Conservation (phyloP, 495 filamentous ascomycete species). For the Patellaria atrata region DNA sequence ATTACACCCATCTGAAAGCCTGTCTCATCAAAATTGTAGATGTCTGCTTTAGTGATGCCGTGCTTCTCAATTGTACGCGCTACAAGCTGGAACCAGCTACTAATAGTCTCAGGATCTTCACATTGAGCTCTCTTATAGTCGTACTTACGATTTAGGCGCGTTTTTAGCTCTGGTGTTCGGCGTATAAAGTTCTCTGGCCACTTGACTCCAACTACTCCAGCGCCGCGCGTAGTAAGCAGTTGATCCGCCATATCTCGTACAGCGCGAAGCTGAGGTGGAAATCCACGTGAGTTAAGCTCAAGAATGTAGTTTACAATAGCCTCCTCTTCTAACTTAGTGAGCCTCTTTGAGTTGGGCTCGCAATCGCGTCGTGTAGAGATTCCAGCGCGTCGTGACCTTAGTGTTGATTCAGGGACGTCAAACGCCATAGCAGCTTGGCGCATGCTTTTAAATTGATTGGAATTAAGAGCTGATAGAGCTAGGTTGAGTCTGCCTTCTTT, state of each 20-base stretch:
- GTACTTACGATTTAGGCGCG: slow-evolving; percentile 19
- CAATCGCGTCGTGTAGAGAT: slow-evolving; percentile 7
- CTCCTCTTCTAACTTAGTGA: slow-evolving; percentile 14
- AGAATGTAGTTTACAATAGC: slow-evolving; percentile 12
- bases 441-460: slow-evolving; percentile 3
- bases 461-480: slow-evolving; percentile 11
- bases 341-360: slow-evolving; percentile 9
- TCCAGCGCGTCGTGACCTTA: slow-evolving; percentile 5
- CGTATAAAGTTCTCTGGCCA: slow-evolving; percentile 23
- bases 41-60: slow-evolving; percentile 24
- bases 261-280: slow-evolving; percentile 6
- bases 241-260: slow-evolving; percentile 13
- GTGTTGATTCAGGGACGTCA: slow-evolving; percentile 8
- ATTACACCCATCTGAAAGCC: slow-evolving; percentile 26
- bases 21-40: slow-evolving; percentile 35
- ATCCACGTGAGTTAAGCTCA: slow-evolving; percentile 9
- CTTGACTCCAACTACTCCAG: slow-evolving; percentile 5
- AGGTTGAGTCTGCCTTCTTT: slow-evolving; percentile 10
- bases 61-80: slow-evolving; percentile 23
- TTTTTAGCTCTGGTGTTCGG: slow-evolving; percentile 21
- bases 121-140: slow-evolving; percentile 26
- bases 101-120: slow-evolving; percentile 27
- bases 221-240: slow-evolving; percentile 11
- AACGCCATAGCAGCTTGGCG: slow-evolving; percentile 4
- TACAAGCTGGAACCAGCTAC: slow-evolving; percentile 25